Evolutionary conservation across 345 rosid species (phyloP).

Genomic region (Citrus hindsii): DNA sequence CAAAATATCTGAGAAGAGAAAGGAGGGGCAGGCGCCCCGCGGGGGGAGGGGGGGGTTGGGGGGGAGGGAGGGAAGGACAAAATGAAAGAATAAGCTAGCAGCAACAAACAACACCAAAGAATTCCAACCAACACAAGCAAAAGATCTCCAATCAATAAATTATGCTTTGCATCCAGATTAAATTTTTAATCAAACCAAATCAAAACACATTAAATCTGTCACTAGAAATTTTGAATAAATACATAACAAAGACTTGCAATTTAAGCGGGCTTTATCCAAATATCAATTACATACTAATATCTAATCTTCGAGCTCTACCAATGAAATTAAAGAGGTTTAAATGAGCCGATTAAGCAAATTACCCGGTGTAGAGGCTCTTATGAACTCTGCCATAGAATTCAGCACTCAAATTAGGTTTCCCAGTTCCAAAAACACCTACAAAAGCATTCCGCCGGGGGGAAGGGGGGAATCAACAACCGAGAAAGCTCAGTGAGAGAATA

Average conservation of each 20-base stretch:
- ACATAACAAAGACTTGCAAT: background rate
- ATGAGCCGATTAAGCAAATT: slow-evolving; percentile 1
- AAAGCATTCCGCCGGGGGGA: background rate
- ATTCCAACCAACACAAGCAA: background rate
- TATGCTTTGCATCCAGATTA: background rate
- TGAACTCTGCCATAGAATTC: slow-evolving; percentile 66
- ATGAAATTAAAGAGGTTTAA: background rate
- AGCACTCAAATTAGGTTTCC: slow-evolving; percentile 57
- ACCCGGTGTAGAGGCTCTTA: slow-evolving; percentile 72
- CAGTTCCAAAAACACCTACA: slow-evolving; percentile 44
- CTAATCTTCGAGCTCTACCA: background rate
- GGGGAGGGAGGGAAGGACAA: background rate
- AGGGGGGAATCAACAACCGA: background rate
- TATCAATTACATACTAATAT: background rate
- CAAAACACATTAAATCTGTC: background rate
- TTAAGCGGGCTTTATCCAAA: background rate
- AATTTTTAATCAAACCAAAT: background rate
- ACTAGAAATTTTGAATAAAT: background rate
- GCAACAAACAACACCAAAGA: background rate
- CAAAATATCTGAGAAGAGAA: background rate
- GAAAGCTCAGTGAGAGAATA: background rate
- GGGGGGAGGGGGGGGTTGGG: no score
- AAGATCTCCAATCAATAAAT: background rate
- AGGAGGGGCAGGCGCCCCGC: no score
- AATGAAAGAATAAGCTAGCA: background rate